Base-by-base conservation (phyloP, 805 yeast species). In the Priceomyces castillae region DNA sequence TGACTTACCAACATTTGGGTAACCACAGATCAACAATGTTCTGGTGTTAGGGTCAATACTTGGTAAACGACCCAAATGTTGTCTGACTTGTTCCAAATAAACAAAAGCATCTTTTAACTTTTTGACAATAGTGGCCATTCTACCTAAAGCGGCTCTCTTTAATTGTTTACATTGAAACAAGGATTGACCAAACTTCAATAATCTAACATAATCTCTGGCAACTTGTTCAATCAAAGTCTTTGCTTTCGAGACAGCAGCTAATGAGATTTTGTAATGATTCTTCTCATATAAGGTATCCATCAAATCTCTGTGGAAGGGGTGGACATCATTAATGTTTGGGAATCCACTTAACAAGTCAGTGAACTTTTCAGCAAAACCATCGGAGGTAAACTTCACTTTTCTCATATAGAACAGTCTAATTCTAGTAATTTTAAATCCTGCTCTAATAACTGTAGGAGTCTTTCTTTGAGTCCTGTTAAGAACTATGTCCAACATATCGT, bases 1-100 rank as follows among this genome's bases (percentile, higher is more conserved):
- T 11, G 99, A 94, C 71, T 94, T 94, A 72, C 99, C 99, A 48
- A 94, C 99, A 68, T 94, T 94, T 44, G 99, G 99, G 71, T 94
- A 94, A 49, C 99, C 99, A 74, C 99, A 94, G 61, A 94, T 92
- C 59, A 94, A 78, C 56, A 94, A 74, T 18, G 99, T 94, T 76
- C 99, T 86, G 44, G 99, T 94, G 71, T 94, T 94, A 62, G 99
- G 99, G 68, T 94, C 99, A 65, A 94, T 94, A 53, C 92, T 80
- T 47, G 99, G 99, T 58, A 94, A 77, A 80, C 99, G 90, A 58
- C 98, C 97, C 73, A 94, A 79, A 74, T 94, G 99, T 75, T 94
- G 99, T 74, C 99, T 85, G 46, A 94, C 99, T 73, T 94, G 98
- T 73, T 94, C 99, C 64, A 94, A 75, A 72, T 94, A 94, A 39